A percentile compares a stretch with the other conserved stretches of the same genome.
These are phyloP conservation scores for Barnettozyma siamensis DNA, from an alignment of 805 yeast species.

Conservation along the genomic window DNA sequence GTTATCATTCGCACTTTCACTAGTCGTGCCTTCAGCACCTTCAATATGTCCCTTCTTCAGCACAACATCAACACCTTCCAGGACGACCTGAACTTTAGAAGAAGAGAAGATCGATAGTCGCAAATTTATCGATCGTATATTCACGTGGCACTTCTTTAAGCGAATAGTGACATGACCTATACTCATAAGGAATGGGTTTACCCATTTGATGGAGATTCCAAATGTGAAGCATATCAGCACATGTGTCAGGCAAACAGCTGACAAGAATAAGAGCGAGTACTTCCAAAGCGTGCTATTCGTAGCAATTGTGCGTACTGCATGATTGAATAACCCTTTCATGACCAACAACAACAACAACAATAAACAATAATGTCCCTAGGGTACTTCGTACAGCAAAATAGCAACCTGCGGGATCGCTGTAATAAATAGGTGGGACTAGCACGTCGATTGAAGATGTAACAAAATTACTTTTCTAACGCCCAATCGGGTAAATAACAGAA, in stretches of 20 bases:
- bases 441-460: too few relatives aligned
- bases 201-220: constrained; percentile 25
- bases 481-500: too few relatives aligned
- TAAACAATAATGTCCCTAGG: too few relatives aligned
- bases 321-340: neutral
- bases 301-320: neutral
- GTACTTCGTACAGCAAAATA: too few relatives aligned
- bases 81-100: constrained; percentile 12
- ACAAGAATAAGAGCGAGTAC: neutral
- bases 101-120: constrained; percentile 13
- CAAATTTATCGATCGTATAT: constrained; percentile 13
- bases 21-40: neutral
- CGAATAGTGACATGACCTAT: constrained; percentile 14
- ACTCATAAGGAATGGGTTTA: constrained; percentile 26
- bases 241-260: neutral
- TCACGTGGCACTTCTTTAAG: constrained; percentile 7
- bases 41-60: neutral
- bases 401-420: too few relatives aligned
- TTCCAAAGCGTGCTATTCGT: constrained; percentile 1
- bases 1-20: neutral
- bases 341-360: too few relatives aligned
- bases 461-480: too few relatives aligned
- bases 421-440: too few relatives aligned
- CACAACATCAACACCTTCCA: constrained; percentile 18
- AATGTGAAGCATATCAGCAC: constrained; percentile 11